phyloP scores from a whole-genome alignment of 768 basidiomycete species.

The Pleurotus djamor region DNA sequence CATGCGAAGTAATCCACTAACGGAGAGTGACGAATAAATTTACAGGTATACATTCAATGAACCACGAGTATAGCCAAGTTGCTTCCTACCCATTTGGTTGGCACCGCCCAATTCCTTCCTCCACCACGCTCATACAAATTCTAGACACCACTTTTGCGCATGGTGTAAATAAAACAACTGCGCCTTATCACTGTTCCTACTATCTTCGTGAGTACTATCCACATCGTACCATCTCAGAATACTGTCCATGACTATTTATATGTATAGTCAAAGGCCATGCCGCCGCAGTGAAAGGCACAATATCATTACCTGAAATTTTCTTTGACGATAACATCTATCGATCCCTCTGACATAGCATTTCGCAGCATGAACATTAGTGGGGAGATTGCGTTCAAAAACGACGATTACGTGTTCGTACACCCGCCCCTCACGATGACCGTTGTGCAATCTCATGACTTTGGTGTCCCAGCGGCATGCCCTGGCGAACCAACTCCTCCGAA shows the following conservation, averaged over 20 bases:
- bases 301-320: background rate
- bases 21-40: too few species aligned
- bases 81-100: conserved; percentile 40
- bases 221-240: background rate
- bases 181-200: conserved; percentile 43
- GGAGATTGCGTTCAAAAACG: conserved; percentile 55
- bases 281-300: conserved; percentile 46
- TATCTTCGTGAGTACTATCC: conserved; percentile 32
- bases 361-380: conserved; percentile 44
- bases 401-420: conserved; percentile 40
- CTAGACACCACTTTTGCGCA: conserved; percentile 37
- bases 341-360: conserved; percentile 27
- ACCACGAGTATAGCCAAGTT: conserved; percentile 34
- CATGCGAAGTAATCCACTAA: too few species aligned
- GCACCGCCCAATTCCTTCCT: conserved; percentile 4
- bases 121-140: background rate
- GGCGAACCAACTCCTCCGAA: conserved; percentile 41
- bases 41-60: conserved; percentile 52
- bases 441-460: background rate
- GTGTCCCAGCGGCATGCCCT: conserved; percentile 36
- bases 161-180: conserved; percentile 39
- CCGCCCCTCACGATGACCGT: background rate
- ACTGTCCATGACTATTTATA: background rate
- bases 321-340: background rate
- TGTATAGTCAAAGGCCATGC: conserved; percentile 43